Evolutionary conservation across 2,329 filamentous ascomycete genomes (phyloP).

Genomic region (Exserohilum rostratum): DNA sequence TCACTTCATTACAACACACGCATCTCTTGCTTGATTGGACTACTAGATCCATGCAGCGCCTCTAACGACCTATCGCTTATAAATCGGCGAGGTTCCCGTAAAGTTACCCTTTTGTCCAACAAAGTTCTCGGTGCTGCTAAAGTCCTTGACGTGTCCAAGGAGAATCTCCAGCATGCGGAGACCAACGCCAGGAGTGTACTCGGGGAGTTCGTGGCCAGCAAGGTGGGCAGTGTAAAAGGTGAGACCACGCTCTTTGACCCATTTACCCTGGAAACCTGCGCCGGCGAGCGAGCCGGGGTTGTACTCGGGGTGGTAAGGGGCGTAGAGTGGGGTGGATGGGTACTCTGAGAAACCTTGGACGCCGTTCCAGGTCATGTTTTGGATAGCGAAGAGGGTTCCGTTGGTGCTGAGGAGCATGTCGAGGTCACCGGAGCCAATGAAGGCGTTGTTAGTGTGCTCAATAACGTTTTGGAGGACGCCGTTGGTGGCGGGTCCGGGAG

Average conservation of each 20-base stretch:
- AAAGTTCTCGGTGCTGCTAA: slow-evolving; percentile 45
- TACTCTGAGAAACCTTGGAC: slow-evolving; percentile 53
- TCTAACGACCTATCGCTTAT: slow-evolving; percentile 17
- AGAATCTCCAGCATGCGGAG: slow-evolving; percentile 53
- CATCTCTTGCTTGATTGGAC: too few relatives aligned
- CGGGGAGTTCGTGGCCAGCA: slow-evolving; percentile 53
- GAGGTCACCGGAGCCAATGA: slow-evolving; percentile 57
- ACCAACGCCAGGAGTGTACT: slow-evolving; percentile 51
- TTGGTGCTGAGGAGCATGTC: slow-evolving; percentile 59
- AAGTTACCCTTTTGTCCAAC: slow-evolving; percentile 45
- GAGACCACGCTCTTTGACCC: slow-evolving; percentile 52
- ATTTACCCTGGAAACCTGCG: slow-evolving; percentile 50
- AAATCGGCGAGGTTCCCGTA: slow-evolving; percentile 39
- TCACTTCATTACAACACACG: too few relatives aligned
- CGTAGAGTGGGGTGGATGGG: slow-evolving; percentile 51
- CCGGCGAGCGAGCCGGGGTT: slow-evolving; percentile 50
- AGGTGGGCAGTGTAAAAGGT: slow-evolving; percentile 54
- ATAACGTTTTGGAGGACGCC: slow-evolving; percentile 57
- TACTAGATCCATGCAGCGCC: too few relatives aligned
- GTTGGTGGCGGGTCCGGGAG: slow-evolving; percentile 47
- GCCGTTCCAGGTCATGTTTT: slow-evolving; percentile 62
- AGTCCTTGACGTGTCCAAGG: slow-evolving; percentile 47
- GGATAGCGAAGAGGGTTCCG: slow-evolving; percentile 59
- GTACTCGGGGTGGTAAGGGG: slow-evolving; percentile 53
- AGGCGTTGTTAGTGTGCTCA: slow-evolving; percentile 58